Percentiles rank a stretch among this genome's conserved stretches.
phyloP scores from a whole-genome alignment of 2,329 filamentous ascomycete genomes.

The Pseudocercospora vitis region DNA sequence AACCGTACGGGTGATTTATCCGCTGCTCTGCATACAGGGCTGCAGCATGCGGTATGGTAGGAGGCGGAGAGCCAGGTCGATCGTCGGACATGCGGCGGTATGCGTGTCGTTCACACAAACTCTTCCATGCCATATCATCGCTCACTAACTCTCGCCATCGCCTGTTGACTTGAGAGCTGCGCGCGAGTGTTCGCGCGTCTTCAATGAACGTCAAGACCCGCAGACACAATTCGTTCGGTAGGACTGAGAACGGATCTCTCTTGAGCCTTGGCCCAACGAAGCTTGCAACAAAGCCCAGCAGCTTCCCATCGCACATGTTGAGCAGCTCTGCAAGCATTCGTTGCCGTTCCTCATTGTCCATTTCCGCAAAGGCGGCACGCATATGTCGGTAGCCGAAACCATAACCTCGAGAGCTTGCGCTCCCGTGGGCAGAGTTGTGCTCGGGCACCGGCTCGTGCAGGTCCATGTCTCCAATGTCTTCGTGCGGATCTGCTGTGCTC shows the following conservation, averaged over 20 bases:
- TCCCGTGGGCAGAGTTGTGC: slow-evolving; percentile 26
- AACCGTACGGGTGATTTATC: slow-evolving; percentile 34
- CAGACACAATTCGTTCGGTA: slow-evolving; percentile 91
- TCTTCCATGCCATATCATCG: slow-evolving; percentile 98
- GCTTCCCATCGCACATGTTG: slow-evolving; percentile 91
- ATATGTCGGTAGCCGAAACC: slow-evolving; percentile 64
- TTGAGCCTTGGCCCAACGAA: slow-evolving; percentile 93
- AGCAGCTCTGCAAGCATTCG: slow-evolving; percentile 82
- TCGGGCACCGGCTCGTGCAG: slow-evolving; percentile 31
- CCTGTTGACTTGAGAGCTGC: slow-evolving; percentile 92
- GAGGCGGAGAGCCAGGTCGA: slow-evolving; percentile 22
- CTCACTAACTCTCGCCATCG: slow-evolving; percentile 91
- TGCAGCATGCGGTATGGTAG: slow-evolving; percentile 25
- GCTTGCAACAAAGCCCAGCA: slow-evolving; percentile 92
- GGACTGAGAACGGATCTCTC: slow-evolving; percentile 89
- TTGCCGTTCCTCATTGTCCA: slow-evolving; percentile 73
- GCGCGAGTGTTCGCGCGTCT: slow-evolving; percentile 87
- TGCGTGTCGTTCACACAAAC: slow-evolving; percentile 92
- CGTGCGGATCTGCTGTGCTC: slow-evolving; percentile 74
- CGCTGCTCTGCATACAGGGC: slow-evolving; percentile 20
- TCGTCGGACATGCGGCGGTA: slow-evolving; percentile 64
- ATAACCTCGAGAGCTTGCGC: slow-evolving; percentile 31
- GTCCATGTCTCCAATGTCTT: slow-evolving; percentile 66
- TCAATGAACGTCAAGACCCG: slow-evolving; percentile 96
- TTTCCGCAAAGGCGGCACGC: slow-evolving; percentile 74